These are phyloP conservation scores for Paraphaeosphaeria minitans DNA, from an alignment of 2,329 filamentous ascomycete genomes.

Conservation along the genomic window DNA sequence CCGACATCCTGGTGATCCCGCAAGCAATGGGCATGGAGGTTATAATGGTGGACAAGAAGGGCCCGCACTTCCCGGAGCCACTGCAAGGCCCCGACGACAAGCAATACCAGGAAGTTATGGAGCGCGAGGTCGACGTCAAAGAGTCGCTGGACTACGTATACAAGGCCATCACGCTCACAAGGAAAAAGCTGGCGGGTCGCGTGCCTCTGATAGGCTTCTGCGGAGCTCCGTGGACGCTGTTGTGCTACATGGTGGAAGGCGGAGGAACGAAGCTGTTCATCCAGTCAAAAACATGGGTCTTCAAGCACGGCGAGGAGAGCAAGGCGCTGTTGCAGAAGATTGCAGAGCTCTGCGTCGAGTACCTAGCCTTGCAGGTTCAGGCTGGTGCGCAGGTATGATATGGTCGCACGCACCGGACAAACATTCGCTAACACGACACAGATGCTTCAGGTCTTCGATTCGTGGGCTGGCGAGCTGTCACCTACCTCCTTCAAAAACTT, in stretches of 20 bases:
- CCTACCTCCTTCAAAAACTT: constrained; percentile 83
- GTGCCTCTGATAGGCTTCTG: constrained; percentile 97
- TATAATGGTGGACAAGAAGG: constrained; percentile 97
- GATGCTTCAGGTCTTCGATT: constrained; percentile 96
- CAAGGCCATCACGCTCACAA: constrained; percentile 88
- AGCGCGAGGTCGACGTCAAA: constrained; percentile 79
- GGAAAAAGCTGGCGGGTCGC: constrained; percentile 82
- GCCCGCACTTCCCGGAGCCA: constrained; percentile 89
- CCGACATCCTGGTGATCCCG: constrained; percentile 95
- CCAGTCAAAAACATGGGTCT: constrained; percentile 95
- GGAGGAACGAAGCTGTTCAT: constrained; percentile 95
- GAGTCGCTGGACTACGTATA: constrained; percentile 92
- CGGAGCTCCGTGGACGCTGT: constrained; percentile 92
- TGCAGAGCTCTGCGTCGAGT: constrained; percentile 90
- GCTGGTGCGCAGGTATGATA: constrained; percentile 80
- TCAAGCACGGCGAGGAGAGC: constrained; percentile 79
- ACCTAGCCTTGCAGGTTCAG: constrained; percentile 87
- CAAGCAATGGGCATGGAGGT: constrained; percentile 99
- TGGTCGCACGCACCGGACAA: no score
- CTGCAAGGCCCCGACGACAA: constrained; percentile 77
- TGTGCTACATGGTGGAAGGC: constrained; percentile 99
- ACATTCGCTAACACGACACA: constrained; percentile 41
- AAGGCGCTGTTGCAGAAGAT: constrained; percentile 89
- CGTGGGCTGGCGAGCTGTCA: constrained; percentile 93
- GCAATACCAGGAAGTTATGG: constrained; percentile 80